Evolutionary conservation across 164 flowering plant species (phyloP), one percentile per base, ranked within the genome.

Genomic region (Tetrastigma voinierianum): DNA sequence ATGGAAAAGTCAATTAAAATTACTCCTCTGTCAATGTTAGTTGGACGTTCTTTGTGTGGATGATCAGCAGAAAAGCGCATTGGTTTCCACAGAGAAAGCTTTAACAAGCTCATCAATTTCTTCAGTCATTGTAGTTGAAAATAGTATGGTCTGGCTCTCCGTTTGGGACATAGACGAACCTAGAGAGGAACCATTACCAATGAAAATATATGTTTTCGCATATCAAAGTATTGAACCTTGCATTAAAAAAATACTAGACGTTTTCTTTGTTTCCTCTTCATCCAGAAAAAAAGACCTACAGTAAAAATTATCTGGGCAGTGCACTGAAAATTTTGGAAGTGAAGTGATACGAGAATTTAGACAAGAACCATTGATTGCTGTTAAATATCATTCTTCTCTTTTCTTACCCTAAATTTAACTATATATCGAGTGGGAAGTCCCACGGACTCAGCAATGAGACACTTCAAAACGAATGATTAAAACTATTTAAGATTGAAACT

Each of bases 81-180:
- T 21, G 99, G 99, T 70, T 80, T 87, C 57, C 74, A 79, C 63
- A 95, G 70, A 55, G 97, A 92, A 21, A 95, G 94, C 79, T 87
- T n/a, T 90, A 73, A 92, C 73, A 59, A 95, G 97, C 68, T 87
- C 91, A 65, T 83, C 83, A 79, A 95, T 83, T 79, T 92, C 87
- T 77, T 92, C 98, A 17, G 98, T 90, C 99, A 95, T 87, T 43
- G 99, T 95, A 52, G 99, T 98, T 20, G 99, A 92, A 76, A 95
- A 95, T 25, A 95, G 74, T 97, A 95, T 84, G 21, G 97, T 95
- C 68, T 92, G 97, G n/a, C n/a, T 72, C 97, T 86, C 58, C 90
- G 74, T 76, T 83, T 87, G 17, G 99, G 94, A 70, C 97, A 90
- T 58, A 85, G 59, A 20, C 90, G 90, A 74, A 90, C 86, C 98